Base-by-base conservation (phyloP, 129 eudicot species). In the Sambucus nigra region DNA sequence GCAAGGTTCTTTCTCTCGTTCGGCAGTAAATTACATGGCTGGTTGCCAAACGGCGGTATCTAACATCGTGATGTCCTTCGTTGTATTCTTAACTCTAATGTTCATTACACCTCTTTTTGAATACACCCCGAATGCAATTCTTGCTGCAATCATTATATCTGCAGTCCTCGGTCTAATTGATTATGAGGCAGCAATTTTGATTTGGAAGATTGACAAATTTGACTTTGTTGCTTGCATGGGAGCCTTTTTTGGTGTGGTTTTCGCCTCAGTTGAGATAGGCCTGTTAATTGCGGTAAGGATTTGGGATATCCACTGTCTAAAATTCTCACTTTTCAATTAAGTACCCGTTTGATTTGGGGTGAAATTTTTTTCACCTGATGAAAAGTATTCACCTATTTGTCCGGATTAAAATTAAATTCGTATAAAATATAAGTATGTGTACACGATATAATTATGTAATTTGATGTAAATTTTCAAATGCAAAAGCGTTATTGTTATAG, bases 171-270 rank as follows among this genome's bases (percentile, higher is more conserved):
- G 86, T 46, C 77, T 88, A 16, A 83, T 88, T 12, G 94, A 88
- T 26, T 63, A 50, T 6, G 78, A 80, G 5, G 96, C 94, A 21
- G 82, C 78, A 2, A 61, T 83, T 47, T 63, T 77, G 50, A 88
- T 88, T 0, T 83, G 94, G 91, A 88, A 83, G 67, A 83, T 73
- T 19, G 96, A 88, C 44, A 88, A 88, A 40, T 70, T 83, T 22
- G 96, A 83, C 50, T 88, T 88, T 33, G 51, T 88, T 27, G 94
- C 96, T 2, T 88, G 94, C 50, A 65, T 80, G 77, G 96, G 96
- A 25, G 94, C 96, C 10, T 88, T 88, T 58, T 69, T 88, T 51
- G 96, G 96, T 0, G 94, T 88, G 0, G 81, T 83, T 27, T 88
- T 88, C 26, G 72, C 14, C 29, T 80, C 94, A 0, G 94, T 88